Conservation (phyloP, 768 basidiomycete genomes). For the Psilocybe tampanensis region DNA sequence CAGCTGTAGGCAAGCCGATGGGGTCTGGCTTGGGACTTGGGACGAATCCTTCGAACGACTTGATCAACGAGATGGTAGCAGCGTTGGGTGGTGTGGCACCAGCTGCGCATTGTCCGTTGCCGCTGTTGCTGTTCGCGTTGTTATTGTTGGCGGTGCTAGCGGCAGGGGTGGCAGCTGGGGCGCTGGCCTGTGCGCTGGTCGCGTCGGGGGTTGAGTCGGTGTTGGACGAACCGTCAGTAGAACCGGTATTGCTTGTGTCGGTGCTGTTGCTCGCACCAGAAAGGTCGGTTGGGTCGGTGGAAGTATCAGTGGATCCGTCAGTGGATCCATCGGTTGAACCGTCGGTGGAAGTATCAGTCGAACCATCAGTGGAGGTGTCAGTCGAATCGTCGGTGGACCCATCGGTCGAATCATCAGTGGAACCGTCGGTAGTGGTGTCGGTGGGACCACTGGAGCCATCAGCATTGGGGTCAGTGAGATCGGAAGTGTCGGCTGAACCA, state of each 20-base stretch:
- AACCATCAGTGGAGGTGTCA: not conserved
- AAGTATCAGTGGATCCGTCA: not conserved
- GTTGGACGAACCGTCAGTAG: constrained; percentile 5
- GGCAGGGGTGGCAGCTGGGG: constrained; percentile 12
- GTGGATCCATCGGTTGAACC: constrained; percentile 5
- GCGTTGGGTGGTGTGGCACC: constrained; percentile 24
- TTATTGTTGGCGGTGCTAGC: constrained; percentile 3
- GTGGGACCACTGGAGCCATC: constrained; percentile 2
- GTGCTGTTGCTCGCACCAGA: constrained; percentile 16
- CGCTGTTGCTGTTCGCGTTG: constrained; percentile 4
- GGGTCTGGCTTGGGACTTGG: constrained; percentile 35
- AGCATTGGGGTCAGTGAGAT: constrained; percentile 3
- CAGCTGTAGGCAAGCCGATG: constrained; percentile 37
- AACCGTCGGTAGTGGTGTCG: constrained; percentile 3
- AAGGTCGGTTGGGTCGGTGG: constrained; percentile 9
- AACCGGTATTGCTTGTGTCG: constrained; percentile 8
- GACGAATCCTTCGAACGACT: constrained; percentile 38
- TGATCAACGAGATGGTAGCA: constrained; percentile 32
- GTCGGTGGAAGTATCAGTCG: constrained; percentile 6
- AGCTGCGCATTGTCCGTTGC: constrained; percentile 10
- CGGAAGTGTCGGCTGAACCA: constrained; percentile 2
- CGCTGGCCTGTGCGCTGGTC: constrained; percentile 7
- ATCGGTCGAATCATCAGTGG: constrained; percentile 8
- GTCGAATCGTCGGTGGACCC: constrained; percentile 1
- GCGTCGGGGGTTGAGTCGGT: constrained; percentile 3